Conservation (phyloP, 345 rosid species). For the Boechera stricta region DNA sequence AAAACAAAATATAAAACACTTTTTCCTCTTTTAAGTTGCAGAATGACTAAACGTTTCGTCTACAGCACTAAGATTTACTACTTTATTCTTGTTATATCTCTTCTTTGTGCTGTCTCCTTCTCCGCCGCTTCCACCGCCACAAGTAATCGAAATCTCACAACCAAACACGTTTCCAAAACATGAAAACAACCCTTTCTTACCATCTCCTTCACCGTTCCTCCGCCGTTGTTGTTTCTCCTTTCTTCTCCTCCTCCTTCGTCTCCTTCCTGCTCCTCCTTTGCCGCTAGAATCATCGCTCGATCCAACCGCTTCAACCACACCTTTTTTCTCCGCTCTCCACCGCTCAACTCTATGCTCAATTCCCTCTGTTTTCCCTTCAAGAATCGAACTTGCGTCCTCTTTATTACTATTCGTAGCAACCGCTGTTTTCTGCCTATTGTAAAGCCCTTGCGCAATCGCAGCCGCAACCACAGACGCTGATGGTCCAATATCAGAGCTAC, state of each 20-base stretch:
- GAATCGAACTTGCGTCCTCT: constrained; percentile 53
- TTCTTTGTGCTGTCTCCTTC: constrained; percentile 47
- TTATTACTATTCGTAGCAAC: constrained; percentile 24
- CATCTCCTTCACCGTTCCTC: constrained; percentile 32
- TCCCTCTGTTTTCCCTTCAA: constrained; percentile 63
- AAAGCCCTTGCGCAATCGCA: constrained; percentile 87
- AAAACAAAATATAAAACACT: background rate
- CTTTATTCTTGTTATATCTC: constrained; percentile 46
- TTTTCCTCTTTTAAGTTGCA: background rate
- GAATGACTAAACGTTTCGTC: constrained; percentile 50
- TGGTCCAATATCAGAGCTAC: constrained; percentile 79
- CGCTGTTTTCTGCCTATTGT: constrained; percentile 48
- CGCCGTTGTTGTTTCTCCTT: constrained; percentile 34
- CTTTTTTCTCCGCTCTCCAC: constrained; percentile 63
- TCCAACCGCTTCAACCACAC: constrained; percentile 16
- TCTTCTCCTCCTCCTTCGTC: constrained; percentile 35
- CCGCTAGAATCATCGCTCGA: constrained; percentile 35
- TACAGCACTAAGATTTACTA: constrained; percentile 56
- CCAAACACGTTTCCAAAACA: constrained; percentile 86
- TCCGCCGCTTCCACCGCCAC: constrained; percentile 67
- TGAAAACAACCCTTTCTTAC: constrained; percentile 58
- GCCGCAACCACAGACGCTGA: constrained; percentile 96
- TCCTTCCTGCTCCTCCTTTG: constrained; percentile 26
- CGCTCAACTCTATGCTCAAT: constrained; percentile 68
- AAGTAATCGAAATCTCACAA: constrained; percentile 80